A percentile compares a stretch with the other conserved stretches of the same genome.
phyloP scores from a whole-genome alignment of 2,329 filamentous ascomycete genomes.

The Colletotrichum scovillei region DNA sequence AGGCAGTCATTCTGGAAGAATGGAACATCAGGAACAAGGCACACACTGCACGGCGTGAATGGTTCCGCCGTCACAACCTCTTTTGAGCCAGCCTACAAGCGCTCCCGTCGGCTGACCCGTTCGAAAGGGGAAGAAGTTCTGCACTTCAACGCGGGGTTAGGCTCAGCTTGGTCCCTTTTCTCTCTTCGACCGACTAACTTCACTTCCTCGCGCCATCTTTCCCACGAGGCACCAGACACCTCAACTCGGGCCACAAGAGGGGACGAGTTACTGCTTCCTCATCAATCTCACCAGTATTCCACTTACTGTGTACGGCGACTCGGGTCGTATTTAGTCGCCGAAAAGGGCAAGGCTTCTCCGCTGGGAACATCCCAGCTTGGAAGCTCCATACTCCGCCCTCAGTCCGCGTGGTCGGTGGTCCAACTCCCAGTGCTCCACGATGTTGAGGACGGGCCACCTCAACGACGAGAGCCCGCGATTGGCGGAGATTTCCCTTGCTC shows the following conservation, averaged over 20 bases:
- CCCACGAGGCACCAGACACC: background rate
- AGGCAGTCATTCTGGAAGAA: background rate
- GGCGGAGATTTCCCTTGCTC: constrained; percentile 26
- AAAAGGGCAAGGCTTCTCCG: background rate
- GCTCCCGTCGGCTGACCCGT: background rate
- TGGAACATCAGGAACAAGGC: background rate
- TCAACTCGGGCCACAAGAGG: background rate
- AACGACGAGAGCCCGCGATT: background rate
- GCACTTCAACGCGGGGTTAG: background rate
- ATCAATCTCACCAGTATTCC: background rate
- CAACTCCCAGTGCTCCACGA: background rate
- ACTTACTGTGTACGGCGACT: constrained; percentile 10
- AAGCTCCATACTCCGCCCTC: background rate
- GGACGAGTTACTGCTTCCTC: background rate
- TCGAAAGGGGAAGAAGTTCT: background rate
- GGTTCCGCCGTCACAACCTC: background rate
- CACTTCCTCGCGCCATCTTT: background rate
- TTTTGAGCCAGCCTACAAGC: background rate
- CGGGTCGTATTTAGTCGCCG: background rate
- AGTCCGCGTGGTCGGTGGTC: background rate
- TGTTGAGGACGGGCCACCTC: background rate
- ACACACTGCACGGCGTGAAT: background rate
- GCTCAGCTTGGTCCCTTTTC: background rate
- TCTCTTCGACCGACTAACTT: too few species aligned
- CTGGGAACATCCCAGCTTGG: constrained; percentile 12